These are phyloP conservation scores for Atalantia buxifolia DNA, from an alignment of 345 rosid genomes.

Conservation along the genomic window DNA sequence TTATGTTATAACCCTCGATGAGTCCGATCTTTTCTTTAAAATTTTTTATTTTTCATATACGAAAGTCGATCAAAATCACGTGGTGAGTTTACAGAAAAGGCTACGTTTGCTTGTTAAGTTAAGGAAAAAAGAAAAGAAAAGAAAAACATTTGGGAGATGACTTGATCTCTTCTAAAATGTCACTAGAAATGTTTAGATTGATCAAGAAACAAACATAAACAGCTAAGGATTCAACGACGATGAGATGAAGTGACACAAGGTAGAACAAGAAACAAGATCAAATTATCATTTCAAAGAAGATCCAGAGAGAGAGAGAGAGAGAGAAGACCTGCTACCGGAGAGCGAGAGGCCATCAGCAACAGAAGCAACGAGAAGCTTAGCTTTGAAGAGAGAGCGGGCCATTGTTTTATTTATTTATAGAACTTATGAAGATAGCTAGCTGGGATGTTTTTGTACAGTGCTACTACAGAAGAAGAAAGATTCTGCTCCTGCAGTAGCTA, in stretches of 20 bases:
- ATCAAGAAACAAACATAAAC: too few species aligned
- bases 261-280: not conserved
- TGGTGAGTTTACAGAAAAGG: too few species aligned
- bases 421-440: not conserved
- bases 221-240: too few species aligned
- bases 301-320: not conserved
- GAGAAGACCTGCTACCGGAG: constrained; percentile 25
- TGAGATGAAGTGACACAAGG: too few species aligned
- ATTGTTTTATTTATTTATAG: constrained; percentile 8
- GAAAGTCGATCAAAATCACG: too few species aligned
- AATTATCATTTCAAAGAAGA: not conserved
- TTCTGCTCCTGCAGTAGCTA: constrained; percentile 13
- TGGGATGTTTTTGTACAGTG: not conserved
- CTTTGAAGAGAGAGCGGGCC: constrained; percentile 34
- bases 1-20: too few species aligned
- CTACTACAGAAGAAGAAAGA: constrained; percentile 20
- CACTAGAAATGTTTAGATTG: too few species aligned
- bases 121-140: rapidly evolving
- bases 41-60: too few species aligned
- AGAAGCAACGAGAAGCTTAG: constrained; percentile 26
- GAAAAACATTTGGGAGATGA: too few species aligned
- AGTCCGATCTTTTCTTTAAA: too few species aligned
- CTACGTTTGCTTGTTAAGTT: too few species aligned
- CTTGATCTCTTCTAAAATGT: too few species aligned
- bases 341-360: constrained; percentile 19